Conservation (phyloP, 2,329 filamentous ascomycete genomes). For the Aspergillus sp. region DNA sequence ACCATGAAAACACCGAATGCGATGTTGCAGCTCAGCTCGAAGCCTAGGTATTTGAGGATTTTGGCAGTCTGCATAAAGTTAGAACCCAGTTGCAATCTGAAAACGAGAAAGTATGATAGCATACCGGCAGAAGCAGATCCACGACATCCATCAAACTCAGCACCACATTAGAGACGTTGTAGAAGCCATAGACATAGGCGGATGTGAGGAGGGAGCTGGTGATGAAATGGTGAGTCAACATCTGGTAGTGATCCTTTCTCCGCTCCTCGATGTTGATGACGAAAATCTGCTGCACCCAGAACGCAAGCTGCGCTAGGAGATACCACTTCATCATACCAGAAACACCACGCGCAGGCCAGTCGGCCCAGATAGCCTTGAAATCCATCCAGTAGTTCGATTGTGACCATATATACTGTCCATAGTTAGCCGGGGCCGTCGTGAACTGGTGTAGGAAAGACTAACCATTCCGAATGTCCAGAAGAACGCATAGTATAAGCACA, state of each 20-base stretch:
- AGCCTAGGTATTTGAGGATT: slow-evolving; percentile 86
- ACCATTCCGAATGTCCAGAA: slow-evolving; percentile 87
- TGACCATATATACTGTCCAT: slow-evolving; percentile 71
- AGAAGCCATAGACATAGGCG: slow-evolving; percentile 85
- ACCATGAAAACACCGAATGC: slow-evolving; percentile 84
- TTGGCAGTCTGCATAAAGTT: slow-evolving; percentile 69
- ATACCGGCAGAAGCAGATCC: slow-evolving; percentile 81
- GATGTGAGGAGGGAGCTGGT: slow-evolving; percentile 77
- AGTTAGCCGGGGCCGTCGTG: slow-evolving; percentile 9
- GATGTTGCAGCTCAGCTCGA: slow-evolving; percentile 72
- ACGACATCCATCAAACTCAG: slow-evolving; percentile 92
- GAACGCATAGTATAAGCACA: slow-evolving; percentile 76
- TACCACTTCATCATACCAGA: slow-evolving; percentile 79
- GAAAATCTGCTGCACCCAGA: slow-evolving; percentile 91
- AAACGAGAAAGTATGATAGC: slow-evolving; percentile 28
- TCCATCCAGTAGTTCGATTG: slow-evolving; percentile 77
- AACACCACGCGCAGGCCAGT: slow-evolving; percentile 79
- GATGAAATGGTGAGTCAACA: slow-evolving; percentile 92
- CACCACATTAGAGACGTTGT: slow-evolving; percentile 83
- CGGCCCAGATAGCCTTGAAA: slow-evolving; percentile 74
- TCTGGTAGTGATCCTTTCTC: slow-evolving; percentile 92
- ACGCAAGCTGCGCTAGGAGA: slow-evolving; percentile 83
- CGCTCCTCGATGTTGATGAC: slow-evolving; percentile 93
- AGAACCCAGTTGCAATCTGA: not conserved
- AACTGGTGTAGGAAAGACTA: slow-evolving; percentile 34